Conservation (phyloP, 1,284 basidiomycete species). For the Rhizoctonia solani region DNA sequence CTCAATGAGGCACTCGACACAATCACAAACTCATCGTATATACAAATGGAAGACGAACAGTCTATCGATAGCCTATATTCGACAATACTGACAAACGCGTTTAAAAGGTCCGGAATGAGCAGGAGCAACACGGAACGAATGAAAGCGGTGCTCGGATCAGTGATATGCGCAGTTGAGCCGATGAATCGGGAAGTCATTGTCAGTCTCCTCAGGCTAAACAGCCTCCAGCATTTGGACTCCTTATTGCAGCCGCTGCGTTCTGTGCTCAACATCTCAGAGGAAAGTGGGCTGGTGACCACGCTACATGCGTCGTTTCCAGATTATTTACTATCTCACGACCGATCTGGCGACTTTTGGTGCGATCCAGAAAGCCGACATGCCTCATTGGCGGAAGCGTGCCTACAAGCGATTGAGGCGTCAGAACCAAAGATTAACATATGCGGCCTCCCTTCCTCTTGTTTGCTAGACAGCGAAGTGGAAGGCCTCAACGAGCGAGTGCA, state of each 20-base stretch:
- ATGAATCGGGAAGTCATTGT: not conserved
- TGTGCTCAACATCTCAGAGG: not conserved
- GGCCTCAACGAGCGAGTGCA: not conserved
- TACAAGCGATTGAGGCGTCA: not conserved
- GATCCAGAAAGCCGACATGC: not conserved
- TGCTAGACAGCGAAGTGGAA: not conserved
- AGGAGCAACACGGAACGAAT: too few species aligned
- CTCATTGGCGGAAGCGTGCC: not conserved
- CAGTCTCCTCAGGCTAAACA: not conserved
- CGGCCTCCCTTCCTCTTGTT: not conserved
- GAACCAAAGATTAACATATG: conserved; percentile 24
- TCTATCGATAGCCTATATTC: not conserved
- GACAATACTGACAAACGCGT: not conserved
- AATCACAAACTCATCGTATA: not conserved
- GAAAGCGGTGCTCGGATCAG: not conserved
- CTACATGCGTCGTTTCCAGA: conserved; percentile 12
- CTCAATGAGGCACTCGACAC: not conserved
- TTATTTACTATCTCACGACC: not conserved
- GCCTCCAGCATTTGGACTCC: too few species aligned
- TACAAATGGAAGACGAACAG: too few species aligned
- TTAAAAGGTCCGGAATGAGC: not conserved
- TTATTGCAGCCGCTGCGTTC: not conserved
- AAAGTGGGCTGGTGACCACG: not conserved
- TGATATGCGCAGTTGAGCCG: too few species aligned
- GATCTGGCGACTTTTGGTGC: conserved; percentile 5